Conservation (phyloP, 768 basidiomycete species). For the Lentinula boryana region DNA sequence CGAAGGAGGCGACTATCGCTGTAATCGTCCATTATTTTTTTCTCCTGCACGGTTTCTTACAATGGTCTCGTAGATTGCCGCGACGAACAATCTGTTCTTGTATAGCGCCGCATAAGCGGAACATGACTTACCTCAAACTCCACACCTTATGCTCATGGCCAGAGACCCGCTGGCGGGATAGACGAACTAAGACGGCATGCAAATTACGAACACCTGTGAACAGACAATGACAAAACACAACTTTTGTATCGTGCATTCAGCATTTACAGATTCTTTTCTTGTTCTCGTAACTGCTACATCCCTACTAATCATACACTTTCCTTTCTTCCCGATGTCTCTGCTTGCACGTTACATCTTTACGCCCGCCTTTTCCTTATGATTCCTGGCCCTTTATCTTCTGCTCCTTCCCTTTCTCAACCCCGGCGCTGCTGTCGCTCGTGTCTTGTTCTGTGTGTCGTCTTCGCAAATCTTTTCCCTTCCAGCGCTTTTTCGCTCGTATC, state of each 20-base stretch:
- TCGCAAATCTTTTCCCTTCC: background rate
- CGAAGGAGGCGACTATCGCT: slow-evolving; percentile 95
- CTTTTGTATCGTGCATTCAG: slow-evolving; percentile 1
- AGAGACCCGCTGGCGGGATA: slow-evolving; percentile 9
- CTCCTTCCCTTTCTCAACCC: background rate
- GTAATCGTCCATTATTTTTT: slow-evolving; percentile 29
- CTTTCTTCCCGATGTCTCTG: background rate
- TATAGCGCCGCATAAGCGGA: slow-evolving; percentile 61
- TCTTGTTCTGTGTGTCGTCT: slow-evolving; percentile 7
- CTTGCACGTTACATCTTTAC: background rate
- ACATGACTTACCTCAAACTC: slow-evolving; percentile 1
- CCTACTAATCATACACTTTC: slow-evolving; percentile 2
- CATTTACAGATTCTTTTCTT: background rate
- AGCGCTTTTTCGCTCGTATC: background rate
- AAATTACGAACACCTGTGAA: background rate
- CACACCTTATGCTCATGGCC: slow-evolving; percentile 6
- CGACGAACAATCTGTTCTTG: slow-evolving; percentile 93
- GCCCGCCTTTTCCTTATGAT: background rate
- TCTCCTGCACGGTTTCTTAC: background rate
- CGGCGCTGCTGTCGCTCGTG: slow-evolving; percentile 6
- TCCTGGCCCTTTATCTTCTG: background rate
- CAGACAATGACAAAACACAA: slow-evolving; percentile 1
- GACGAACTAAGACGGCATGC: slow-evolving; percentile 5
- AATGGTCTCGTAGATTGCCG: slow-evolving; percentile 65
- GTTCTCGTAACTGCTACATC: background rate